A percentile compares a stretch with the other conserved stretches of the same genome.
Conservation (phyloP, 345 rosid genomes). For the Salix suchowensis region DNA sequence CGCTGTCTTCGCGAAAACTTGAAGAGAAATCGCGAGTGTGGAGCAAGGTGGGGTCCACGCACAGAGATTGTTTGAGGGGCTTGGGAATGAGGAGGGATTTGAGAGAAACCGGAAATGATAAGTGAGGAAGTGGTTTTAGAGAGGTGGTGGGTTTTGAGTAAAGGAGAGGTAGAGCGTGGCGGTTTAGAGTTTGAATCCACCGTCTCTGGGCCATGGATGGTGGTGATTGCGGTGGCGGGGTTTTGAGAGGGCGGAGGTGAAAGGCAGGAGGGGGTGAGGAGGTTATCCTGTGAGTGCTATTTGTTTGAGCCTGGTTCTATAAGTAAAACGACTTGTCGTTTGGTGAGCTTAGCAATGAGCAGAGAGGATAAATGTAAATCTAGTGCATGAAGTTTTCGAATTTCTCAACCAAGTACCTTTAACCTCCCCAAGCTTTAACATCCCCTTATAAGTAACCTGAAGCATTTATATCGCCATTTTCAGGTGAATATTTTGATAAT, state of each 20-base stretch:
- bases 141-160: slow-evolving; percentile 18
- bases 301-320: too few species aligned
- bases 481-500: too few species aligned
- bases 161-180: slow-evolving; percentile 34
- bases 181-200: slow-evolving; percentile 30
- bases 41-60: slow-evolving; percentile 13
- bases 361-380: too few species aligned
- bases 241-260: not conserved
- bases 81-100: slow-evolving; percentile 11
- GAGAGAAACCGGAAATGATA: slow-evolving; percentile 2
- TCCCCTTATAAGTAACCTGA: too few species aligned
- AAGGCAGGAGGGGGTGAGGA: not conserved
- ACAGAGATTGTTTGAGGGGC: not conserved
- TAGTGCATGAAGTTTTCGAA: too few species aligned
- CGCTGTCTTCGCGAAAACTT: slow-evolving; percentile 17
- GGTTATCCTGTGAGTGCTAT: not conserved
- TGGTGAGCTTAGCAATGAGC: too few species aligned
- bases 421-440: too few species aligned
- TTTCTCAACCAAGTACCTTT: too few species aligned
- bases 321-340: too few species aligned
- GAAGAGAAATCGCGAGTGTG: slow-evolving; percentile 49
- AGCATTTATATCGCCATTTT: too few species aligned
- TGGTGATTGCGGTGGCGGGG: not conserved
- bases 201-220: slow-evolving; percentile 67
- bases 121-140: not conserved